Evolutionary conservation across 2,329 filamentous ascomycete genomes (phyloP).

Genomic region (Myrmaecium sp.): DNA sequence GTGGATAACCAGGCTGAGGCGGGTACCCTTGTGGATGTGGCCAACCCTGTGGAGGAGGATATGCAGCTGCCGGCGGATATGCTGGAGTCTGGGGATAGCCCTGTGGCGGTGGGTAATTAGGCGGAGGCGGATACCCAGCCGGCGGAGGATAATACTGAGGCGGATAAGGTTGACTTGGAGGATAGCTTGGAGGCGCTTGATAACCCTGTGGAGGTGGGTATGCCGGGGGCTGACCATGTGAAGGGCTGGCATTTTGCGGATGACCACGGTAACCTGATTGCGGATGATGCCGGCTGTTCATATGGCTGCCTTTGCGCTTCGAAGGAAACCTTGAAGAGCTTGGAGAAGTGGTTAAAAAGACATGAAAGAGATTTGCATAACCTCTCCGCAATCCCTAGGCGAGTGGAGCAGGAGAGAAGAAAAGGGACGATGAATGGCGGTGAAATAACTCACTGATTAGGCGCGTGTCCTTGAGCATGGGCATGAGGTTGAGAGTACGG

Average conservation of each 20-base stretch:
- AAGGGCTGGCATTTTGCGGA: too few species aligned
- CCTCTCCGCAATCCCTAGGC: too few species aligned
- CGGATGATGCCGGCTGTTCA: conserved; percentile 33
- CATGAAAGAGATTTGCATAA: too few species aligned
- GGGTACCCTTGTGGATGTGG: conserved; percentile 12
- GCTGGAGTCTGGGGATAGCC: conserved; percentile 9
- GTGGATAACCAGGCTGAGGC: conserved; percentile 8
- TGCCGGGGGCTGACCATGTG: conserved; percentile 3
- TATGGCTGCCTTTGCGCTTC: conserved; percentile 30
- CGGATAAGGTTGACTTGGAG: conserved; percentile 7
- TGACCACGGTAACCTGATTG: conserved; percentile 28
- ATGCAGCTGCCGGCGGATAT: conserved; percentile 8
- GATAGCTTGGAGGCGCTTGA: conserved; percentile 8
- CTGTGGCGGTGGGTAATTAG: conserved; percentile 9
- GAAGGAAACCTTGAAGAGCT: conserved; percentile 15
- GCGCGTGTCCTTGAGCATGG: too few species aligned
- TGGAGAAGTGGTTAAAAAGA: too few species aligned
- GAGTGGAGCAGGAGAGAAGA: background rate
- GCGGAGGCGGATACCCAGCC: conserved; percentile 9
- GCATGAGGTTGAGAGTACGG: too few species aligned
- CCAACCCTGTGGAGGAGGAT: conserved; percentile 6
- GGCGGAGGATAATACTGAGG: too few species aligned
- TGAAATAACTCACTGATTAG: conserved; percentile 1
- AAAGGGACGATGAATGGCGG: conserved; percentile 2
- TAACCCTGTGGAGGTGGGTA: conserved; percentile 9